These are phyloP conservation scores for Udeniomyces megalosporus DNA, from an alignment of 768 basidiomycete species.

Conservation along the genomic window DNA sequence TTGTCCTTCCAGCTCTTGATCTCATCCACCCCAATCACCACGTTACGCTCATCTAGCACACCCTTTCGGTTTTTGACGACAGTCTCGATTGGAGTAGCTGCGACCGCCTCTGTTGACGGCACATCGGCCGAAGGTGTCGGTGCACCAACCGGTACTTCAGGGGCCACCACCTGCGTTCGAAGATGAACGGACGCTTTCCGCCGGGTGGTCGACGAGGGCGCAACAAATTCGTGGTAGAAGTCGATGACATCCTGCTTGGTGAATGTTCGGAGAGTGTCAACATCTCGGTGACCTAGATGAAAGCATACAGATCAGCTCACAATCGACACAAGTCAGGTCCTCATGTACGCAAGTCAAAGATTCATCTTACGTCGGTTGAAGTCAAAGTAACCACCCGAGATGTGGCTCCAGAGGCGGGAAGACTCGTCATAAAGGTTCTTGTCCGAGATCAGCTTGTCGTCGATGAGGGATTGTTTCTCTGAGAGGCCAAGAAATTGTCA, in stretches of 20 bases:
- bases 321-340: background rate
- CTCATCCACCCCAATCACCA: background rate
- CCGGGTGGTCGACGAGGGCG: constrained; percentile 51
- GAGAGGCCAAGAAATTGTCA: too few relatives aligned
- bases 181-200: constrained; percentile 74
- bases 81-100: constrained; percentile 44
- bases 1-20: constrained; percentile 6
- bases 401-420: constrained; percentile 45
- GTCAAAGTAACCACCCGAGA: constrained; percentile 67
- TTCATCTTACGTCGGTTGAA: constrained; percentile 58
- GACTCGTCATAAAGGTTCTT: constrained; percentile 78
- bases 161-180: constrained; percentile 47
- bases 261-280: constrained; percentile 44
- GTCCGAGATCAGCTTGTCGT: constrained; percentile 64
- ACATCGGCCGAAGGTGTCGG: background rate
- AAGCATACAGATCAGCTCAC: too few relatives aligned
- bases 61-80: constrained; percentile 41
- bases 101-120: constrained; percentile 32
- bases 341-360: background rate
- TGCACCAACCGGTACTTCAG: constrained; percentile 29
- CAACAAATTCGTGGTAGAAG: constrained; percentile 52
- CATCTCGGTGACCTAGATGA: constrained; percentile 52
- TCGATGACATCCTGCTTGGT: constrained; percentile 58
- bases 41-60: background rate
- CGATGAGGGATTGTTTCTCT: constrained; percentile 54